Percentiles rank a stretch among this genome's conserved stretches.
Evolutionary conservation across 2,329 filamentous ascomycete genomes (phyloP).

Genomic region (Ophiosphaerella korrae): DNA sequence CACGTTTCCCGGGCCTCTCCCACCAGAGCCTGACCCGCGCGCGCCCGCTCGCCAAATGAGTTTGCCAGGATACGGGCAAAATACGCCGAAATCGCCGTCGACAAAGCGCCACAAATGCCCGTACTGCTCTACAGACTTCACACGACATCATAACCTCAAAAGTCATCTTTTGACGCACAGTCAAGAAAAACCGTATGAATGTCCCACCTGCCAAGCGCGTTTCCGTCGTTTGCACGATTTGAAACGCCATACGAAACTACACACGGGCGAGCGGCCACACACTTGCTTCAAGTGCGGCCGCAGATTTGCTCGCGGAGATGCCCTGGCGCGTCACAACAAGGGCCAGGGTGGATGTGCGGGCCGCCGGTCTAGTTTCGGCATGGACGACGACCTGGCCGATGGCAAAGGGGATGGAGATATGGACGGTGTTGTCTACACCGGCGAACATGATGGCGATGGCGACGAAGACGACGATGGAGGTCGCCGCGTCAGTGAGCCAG

Average conservation of each 20-base stretch:
- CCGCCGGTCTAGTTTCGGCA: conserved; percentile 81
- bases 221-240: conserved; percentile 93
- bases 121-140: conserved; percentile 96
- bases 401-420: conserved; percentile 61
- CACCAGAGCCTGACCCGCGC: conserved; percentile 54
- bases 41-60: conserved; percentile 63
- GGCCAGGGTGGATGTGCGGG: conserved; percentile 95
- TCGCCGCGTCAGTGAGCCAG: conserved; percentile 71
- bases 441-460: conserved; percentile 63
- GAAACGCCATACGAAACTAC: conserved; percentile 94
- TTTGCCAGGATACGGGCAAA: conserved; percentile 61
- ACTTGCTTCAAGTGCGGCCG: conserved; percentile 93
- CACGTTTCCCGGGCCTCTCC: conserved; percentile 67
- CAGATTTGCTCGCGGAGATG: conserved; percentile 93
- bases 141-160: conserved; percentile 95
- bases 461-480: conserved; percentile 56
- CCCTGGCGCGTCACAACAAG: conserved; percentile 91
- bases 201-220: conserved; percentile 87
- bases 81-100: conserved; percentile 70
- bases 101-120: conserved; percentile 95
- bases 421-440: conserved; percentile 65
- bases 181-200: conserved; percentile 96
- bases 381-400: conserved; percentile 69
- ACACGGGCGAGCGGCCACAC: conserved; percentile 94
- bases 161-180: conserved; percentile 96